Evolutionary conservation across 78 protist species (phyloP), one percentile per base, ranked within the genome.

Genomic region (Capsaspora owczarzaki): DNA sequence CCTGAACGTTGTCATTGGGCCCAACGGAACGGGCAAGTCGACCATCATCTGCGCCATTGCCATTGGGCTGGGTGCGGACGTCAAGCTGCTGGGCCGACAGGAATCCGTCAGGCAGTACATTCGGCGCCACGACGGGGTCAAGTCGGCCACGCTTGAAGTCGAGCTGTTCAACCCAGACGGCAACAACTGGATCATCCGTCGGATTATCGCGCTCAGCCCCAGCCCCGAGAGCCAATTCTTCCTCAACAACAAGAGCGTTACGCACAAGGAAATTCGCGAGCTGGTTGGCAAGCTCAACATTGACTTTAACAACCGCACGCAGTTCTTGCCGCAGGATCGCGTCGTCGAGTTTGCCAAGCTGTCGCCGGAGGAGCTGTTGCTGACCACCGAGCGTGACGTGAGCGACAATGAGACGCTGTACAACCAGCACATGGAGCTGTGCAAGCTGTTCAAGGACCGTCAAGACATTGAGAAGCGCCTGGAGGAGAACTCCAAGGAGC

Each of bases 1-100:
- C 51, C 51, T 46, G 51, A 96, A 96, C 51, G 88, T 94, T 2
- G 71, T 96, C 33, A 70, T 94, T 51, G 98, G 98, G 2, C 98
- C 98, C 6, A 96, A 96, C 76, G 98, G 98, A 5, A 78, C 90
- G 2, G 98, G 98, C 70, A 96, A 96, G 83, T 80, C 90, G 31
- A 44, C 93, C 25, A 72, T 96, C 42, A 94, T 93, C 19, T 87
- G 93, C 71, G 98, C 97, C 0, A 76, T 96, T 14, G 83, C 89
- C 49, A 43, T 96, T 8, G 96, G 90, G 0, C 86, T 95, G 14
- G 97, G 93, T 8, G 97, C 96, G 29, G 33, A 68, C 4, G 84
- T 94, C 31, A 31, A 37, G 27, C 49, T 89, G 33, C 76, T 80
- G 16, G 89, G 82, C n/a, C 35, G 85, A 4, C 69, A 12, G 19